phyloP scores from a whole-genome alignment of 202 grass and related monocot genomes.

The Setaria italica region DNA sequence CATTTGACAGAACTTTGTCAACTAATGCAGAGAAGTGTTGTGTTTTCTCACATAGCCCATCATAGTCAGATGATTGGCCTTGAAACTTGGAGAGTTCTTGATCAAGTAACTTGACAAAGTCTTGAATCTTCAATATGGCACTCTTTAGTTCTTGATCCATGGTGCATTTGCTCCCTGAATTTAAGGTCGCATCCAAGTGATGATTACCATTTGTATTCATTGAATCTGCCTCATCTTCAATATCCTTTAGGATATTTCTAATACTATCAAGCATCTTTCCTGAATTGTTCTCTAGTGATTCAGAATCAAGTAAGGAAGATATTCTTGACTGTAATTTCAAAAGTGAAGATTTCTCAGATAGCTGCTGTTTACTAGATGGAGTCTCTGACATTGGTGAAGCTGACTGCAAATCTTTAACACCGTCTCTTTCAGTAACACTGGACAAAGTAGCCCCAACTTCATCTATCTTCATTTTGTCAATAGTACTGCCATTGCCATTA shows the following conservation, averaged over 20 bases:
- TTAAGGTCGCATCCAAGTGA: constrained; percentile 43
- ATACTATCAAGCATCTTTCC: constrained; percentile 71
- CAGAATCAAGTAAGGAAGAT: constrained; percentile 75
- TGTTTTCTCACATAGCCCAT: constrained; percentile 70
- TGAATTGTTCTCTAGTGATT: constrained; percentile 59
- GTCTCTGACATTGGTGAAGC: constrained; percentile 47
- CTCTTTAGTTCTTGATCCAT: constrained; percentile 67
- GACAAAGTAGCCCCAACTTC: constrained; percentile 53
- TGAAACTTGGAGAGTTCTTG: constrained; percentile 72
- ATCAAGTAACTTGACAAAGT: constrained; percentile 78
- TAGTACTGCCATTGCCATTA: constrained; percentile 52
- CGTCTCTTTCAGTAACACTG: constrained; percentile 50
- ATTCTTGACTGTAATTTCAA: constrained; percentile 79
- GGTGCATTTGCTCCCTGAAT: constrained; percentile 41
- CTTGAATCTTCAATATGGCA: constrained; percentile 81
- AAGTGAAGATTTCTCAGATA: constrained; percentile 61
- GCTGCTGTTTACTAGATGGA: constrained; percentile 55
- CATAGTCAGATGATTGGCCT: constrained; percentile 59
- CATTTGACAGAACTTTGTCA: constrained; percentile 65
- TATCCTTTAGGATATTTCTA: constrained; percentile 80
- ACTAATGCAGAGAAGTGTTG: constrained; percentile 66
- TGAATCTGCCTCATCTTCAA: constrained; percentile 68
- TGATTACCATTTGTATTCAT: constrained; percentile 45
- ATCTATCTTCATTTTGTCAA: constrained; percentile 68
- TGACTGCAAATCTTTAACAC: constrained; percentile 53